Base-by-base conservation (phyloP, 208 protist species). In the Trypanosoma avium region DNA sequence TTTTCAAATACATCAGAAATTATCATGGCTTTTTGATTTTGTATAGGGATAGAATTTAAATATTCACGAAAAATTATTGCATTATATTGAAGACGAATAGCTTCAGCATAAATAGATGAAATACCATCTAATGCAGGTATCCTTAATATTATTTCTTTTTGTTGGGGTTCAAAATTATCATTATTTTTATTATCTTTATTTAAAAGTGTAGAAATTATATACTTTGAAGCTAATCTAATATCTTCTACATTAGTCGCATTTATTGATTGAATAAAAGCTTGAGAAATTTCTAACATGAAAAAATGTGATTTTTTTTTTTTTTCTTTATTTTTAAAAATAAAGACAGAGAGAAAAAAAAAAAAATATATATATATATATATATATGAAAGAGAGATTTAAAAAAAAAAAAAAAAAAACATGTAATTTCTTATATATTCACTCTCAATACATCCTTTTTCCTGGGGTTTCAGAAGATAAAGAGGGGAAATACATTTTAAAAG, bases 351-450 rank as follows among this genome's bases (percentile, higher is more conserved):
- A 46, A 53, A 46, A 46, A 1, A 46, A 33, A 5, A 38, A 38
- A 42, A 42, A 42, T n/a, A 42, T 8, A 9, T 9, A 42, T 42
- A 42, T 42, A 42, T 27, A 24, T 32, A 38, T 22, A 27, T 32
- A 54, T 36, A 27, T 54, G 2, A 42, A 2, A 42, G 1, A 8
- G 17, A 42, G 3, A 42, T n/a, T 29, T 3, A 35, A 55, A 24
- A 21, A 19, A 4, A 15, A 6, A 30, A 35, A 30, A 36, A 55
- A 55, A 55, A 3, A 21, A 33, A 3, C 5, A 49, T 17, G 27
- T 21, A 29, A 43, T 32, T 15, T 36, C 1, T 78, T 79, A 73
- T 90, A 80, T 60, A 80, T 75, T n/a, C n/a, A n/a, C n/a, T n/a
- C n/a, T n/a, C n/a, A n/a, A n/a, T n/a, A n/a, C n/a, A n/a, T n/a